Evolutionary conservation across 768 basidiomycete species (phyloP).

Genomic region (Lyophyllum semitale): DNA sequence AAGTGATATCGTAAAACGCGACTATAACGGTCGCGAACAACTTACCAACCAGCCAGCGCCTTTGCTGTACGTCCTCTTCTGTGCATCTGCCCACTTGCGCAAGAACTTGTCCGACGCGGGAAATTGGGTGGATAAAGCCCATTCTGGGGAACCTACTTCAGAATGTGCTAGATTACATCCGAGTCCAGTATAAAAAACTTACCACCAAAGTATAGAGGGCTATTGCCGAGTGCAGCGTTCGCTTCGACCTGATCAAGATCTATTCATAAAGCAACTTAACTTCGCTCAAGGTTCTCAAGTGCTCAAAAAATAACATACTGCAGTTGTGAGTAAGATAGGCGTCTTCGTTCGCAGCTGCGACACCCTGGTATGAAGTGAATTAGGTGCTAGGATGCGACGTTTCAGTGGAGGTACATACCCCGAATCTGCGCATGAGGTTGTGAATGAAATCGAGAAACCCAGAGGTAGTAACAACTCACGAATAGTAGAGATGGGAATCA

Average conservation of each 20-base stretch:
- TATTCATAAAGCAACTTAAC: constrained; percentile 24
- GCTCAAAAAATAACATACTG: constrained; percentile 44
- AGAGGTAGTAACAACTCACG: constrained; percentile 39
- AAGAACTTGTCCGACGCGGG: constrained; percentile 73
- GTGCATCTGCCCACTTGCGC: too few species aligned
- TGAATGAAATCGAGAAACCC: constrained; percentile 1
- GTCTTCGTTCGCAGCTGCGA: too few species aligned
- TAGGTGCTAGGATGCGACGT: constrained; percentile 1
- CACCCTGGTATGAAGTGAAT: constrained; percentile 47
- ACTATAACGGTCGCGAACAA: too few species aligned
- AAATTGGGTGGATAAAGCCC: constrained; percentile 64
- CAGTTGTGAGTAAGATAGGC: constrained; percentile 72
- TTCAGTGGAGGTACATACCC: constrained; percentile 40
- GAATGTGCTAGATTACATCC: not conserved
- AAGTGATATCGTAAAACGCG: too few species aligned
- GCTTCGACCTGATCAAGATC: constrained; percentile 57
- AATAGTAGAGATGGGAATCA: constrained; percentile 81
- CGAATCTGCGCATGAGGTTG: constrained; percentile 42
- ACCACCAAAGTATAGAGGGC: constrained; percentile 44
- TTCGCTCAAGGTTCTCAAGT: not conserved
- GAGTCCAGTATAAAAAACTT: not conserved
- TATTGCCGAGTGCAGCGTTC: constrained; percentile 35
- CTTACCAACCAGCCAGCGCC: constrained; percentile 69
- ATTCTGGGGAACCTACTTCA: constrained; percentile 29
- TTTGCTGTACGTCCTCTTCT: constrained; percentile 64